Evolutionary conservation across 139 green algal genomes (phyloP).

Genomic region (Zygnema cylindricum): DNA sequence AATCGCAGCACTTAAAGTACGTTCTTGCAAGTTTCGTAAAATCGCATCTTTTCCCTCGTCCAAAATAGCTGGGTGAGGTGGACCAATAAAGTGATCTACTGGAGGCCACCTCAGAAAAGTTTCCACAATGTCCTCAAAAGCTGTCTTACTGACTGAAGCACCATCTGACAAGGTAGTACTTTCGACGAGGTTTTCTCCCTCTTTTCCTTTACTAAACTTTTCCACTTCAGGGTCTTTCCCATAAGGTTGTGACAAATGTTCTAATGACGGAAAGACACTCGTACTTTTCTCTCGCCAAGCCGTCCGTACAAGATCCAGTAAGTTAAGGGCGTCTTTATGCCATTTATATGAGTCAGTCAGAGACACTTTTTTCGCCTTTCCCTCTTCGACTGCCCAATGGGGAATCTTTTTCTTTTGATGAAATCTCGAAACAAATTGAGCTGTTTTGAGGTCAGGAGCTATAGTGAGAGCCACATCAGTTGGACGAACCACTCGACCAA

Average conservation of each 20-base stretch:
- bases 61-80: slow-evolving; percentile 27
- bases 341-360: too few species aligned
- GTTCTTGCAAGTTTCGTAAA: background rate
- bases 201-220: too few species aligned
- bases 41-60: slow-evolving; percentile 8
- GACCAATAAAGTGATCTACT: background rate
- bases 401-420: background rate
- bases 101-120: slow-evolving; percentile 30
- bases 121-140: slow-evolving; percentile 32
- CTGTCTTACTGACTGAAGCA: too few species aligned
- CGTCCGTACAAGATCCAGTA: too few species aligned
- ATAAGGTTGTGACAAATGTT: too few species aligned
- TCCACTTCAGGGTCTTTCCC: too few species aligned
- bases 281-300: too few species aligned
- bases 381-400: slow-evolving; percentile 10
- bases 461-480: slow-evolving; percentile 40
- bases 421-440: slow-evolving; percentile 7
- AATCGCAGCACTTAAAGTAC: background rate
- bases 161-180: too few species aligned
- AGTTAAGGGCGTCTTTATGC: too few species aligned
- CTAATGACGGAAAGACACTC: too few species aligned
- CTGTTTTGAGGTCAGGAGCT: slow-evolving; percentile 1
- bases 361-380: too few species aligned
- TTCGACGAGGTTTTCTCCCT: too few species aligned
- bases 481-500: background rate